Base-by-base conservation (phyloP, 129 eudicot genomes). In the Flaveria sonorensis region DNA sequence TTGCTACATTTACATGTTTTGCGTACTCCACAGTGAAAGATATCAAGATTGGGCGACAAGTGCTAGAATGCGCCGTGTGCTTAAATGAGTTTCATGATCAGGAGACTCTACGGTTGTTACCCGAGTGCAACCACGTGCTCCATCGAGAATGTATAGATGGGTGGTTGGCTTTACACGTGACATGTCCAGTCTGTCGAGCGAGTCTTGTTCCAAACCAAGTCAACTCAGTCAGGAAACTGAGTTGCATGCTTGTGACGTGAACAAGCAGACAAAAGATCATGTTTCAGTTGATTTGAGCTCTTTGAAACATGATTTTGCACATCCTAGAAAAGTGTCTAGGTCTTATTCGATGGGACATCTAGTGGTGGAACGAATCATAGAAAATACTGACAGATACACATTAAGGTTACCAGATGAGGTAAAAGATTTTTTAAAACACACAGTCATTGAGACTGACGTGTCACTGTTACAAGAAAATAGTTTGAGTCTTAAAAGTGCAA, bases 151-250 rank as follows among this genome's bases (percentile, higher is more conserved):
- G 90, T 42, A 84, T 89, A 14, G 90, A 79, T 46, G 52, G 81
- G 47, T 89, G 93, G 93, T 57, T 89, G 28, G 76, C 46, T 3
- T 73, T 75, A n/a, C 87, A 63, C 2, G 79, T 86, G 36, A 86
- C 90, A 0, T 89, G 93, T 47, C 93, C 93, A 6, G 84, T 89
- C 39, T 89, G 90, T 71, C 85, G 86, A 2, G 82, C 90, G 3
- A 80, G 72, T 61, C 83, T 89, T 36, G 76, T 70, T 48, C 84
- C 82, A 0, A 65, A 26, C 77, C 86, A 6, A 68, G 39, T 0
- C 69, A 59, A 51, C 63, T 42, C 47, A 19, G 61, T 30, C 14
- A 26, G 4, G 6, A 72, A 10, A n/a, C 59, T 0, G 70, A 40
- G 45, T 13, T 66, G 19, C 23, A 30, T 20, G 30, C 40, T 36